Conservation (phyloP, 305 asterid genomes). For the Fraxinus dipetala region DNA sequence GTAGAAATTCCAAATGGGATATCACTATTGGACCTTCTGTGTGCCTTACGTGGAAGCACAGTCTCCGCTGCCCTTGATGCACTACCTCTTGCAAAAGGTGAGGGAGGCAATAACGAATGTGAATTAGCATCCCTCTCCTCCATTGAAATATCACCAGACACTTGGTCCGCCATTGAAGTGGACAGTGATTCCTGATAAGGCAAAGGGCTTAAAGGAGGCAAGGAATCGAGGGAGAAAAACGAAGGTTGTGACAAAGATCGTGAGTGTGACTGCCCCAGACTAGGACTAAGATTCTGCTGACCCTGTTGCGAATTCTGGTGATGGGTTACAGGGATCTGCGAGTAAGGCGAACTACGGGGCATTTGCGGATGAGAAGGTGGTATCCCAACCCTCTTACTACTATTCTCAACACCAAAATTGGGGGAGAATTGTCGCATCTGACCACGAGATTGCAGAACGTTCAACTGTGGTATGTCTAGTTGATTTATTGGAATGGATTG, state of each 20-base stretch:
- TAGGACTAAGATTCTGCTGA: constrained; percentile 48
- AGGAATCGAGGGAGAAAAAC: constrained; percentile 48
- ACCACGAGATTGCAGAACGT: constrained; percentile 49
- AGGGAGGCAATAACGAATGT: constrained; percentile 55
- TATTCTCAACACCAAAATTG: constrained; percentile 46
- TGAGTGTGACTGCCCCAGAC: constrained; percentile 59
- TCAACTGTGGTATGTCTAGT: constrained; percentile 58
- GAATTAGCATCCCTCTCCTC: constrained; percentile 60
- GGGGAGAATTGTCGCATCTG: constrained; percentile 61
- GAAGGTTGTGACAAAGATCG: constrained; percentile 69
- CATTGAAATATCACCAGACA: constrained; percentile 57
- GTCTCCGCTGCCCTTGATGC: constrained; percentile 47
- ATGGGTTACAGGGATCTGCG: constrained; percentile 64
- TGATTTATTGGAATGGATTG: constrained; percentile 46
- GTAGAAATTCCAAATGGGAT: constrained; percentile 72
- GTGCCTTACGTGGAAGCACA: constrained; percentile 79
- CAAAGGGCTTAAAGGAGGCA: constrained; percentile 88
- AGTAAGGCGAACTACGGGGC: constrained; percentile 74
- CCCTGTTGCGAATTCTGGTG: constrained; percentile 51
- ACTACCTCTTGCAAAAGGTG: constrained; percentile 55
- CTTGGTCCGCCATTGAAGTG: constrained; percentile 41
- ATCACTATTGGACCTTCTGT: constrained; percentile 85
- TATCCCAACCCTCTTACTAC: constrained; percentile 59
- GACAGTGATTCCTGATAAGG: constrained; percentile 39
- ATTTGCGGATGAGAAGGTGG: constrained; percentile 89